These are phyloP conservation scores for Ceratopteris richardii DNA, from an alignment of 75 land plant genomes.

Conservation along the genomic window DNA sequence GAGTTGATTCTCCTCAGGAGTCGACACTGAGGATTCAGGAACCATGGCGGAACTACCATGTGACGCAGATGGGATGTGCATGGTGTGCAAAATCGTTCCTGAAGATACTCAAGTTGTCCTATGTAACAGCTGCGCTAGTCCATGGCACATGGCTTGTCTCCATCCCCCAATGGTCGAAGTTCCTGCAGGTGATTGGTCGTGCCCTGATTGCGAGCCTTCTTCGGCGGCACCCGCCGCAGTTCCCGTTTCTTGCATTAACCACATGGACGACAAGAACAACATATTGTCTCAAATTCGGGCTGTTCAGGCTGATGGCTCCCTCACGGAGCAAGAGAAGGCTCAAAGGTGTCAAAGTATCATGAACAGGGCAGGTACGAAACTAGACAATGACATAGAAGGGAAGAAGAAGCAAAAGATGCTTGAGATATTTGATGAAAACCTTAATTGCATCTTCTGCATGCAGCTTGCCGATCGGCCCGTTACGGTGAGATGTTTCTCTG, in stretches of 20 bases:
- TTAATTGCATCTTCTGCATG: constrained; percentile 63
- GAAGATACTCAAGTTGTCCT: constrained; percentile 41
- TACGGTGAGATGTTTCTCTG: constrained; percentile 59
- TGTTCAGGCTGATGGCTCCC: constrained; percentile 51
- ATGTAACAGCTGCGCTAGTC: constrained; percentile 62
- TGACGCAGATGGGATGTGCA: constrained; percentile 73
- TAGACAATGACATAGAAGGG: neutral
- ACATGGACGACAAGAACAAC: constrained; percentile 7
- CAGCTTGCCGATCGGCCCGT: constrained; percentile 69
- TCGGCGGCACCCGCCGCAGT: neutral
- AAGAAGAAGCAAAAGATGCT: constrained; percentile 22
- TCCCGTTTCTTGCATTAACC: constrained; percentile 6
- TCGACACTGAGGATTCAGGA: neutral
- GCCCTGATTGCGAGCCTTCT: constrained; percentile 60
- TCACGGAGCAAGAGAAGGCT: constrained; percentile 69
- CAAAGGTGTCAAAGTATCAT: constrained; percentile 55
- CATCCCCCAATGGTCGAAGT: constrained; percentile 37
- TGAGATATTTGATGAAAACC: constrained; percentile 40
- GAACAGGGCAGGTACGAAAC: constrained; percentile 17
- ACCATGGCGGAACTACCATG: constrained; percentile 60
- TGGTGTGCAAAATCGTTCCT: constrained; percentile 56
- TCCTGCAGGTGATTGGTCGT: constrained; percentile 41
- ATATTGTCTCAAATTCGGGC: constrained; percentile 50
- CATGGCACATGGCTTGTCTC: constrained; percentile 78
- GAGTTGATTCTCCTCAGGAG: no score